phyloP scores from a whole-genome alignment of 257 asterid species.

The Solanum chaucha region DNA sequence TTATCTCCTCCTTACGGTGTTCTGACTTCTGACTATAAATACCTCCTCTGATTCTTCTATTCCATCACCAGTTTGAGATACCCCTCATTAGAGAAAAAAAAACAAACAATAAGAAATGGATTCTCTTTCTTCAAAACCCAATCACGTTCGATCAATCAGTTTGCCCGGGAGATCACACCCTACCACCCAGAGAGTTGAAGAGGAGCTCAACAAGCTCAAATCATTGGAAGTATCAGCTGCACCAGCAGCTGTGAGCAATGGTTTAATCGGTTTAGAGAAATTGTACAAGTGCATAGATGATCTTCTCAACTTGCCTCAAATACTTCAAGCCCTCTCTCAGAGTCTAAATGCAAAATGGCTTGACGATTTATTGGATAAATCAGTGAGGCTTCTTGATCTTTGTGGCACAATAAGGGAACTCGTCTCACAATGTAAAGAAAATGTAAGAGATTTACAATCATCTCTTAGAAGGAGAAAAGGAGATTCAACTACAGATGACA shows the following conservation, averaged over 20 bases:
- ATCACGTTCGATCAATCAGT: neutral
- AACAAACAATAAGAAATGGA: neutral
- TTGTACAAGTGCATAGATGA: neutral
- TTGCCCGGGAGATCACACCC: conserved; percentile 1
- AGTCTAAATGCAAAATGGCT: neutral
- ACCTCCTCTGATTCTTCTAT: neutral
- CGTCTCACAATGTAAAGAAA: conserved; percentile 3
- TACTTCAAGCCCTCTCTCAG: neutral
- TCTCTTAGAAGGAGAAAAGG: conserved; percentile 22
- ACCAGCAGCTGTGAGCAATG: neutral
- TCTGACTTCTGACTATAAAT: neutral
- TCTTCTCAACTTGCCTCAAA: neutral
- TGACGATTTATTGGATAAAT: conserved; percentile 12
- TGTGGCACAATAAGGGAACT: conserved; percentile 14
- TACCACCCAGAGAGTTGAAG: neutral
- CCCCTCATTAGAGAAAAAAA: neutral
- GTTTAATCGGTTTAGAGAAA: neutral
- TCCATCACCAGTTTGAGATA: neutral
- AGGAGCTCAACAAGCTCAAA: neutral
- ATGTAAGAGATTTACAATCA: conserved; percentile 19
- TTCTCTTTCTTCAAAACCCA: neutral
- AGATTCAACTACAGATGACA: conserved; percentile 4
- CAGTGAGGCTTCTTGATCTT: conserved; percentile 16
- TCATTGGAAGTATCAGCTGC: neutral
- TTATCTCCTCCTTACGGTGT: neutral